Conservation (phyloP, 371 early-diverging fungal species). For the Circinella umbellata region DNA sequence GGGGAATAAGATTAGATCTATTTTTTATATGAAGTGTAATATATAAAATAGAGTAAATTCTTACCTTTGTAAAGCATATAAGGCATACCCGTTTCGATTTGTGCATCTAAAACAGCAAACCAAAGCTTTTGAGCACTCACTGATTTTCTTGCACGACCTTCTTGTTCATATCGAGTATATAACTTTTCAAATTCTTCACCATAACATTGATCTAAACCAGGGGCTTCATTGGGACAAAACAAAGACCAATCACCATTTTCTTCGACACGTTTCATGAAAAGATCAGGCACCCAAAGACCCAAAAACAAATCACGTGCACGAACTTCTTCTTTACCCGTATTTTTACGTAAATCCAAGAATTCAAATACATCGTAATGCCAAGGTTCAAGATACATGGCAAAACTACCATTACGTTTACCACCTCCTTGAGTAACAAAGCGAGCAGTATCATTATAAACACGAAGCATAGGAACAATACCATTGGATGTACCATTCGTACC, state of each 20-base stretch:
- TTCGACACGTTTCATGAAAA: conserved; percentile 96
- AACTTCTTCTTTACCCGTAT: conserved; percentile 95
- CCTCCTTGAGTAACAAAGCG: conserved; percentile 97
- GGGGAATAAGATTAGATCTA: too few relatives aligned
- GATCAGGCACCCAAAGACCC: conserved; percentile 95
- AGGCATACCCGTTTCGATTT: conserved; percentile 97
- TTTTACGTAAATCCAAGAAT: conserved; percentile 93
- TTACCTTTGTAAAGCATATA: conserved; percentile 93
- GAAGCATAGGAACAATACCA: conserved; percentile 94
- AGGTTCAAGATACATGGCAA: conserved; percentile 97
- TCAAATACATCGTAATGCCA: conserved; percentile 97
- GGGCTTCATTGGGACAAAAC: conserved; percentile 94
- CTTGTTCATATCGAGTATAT: conserved; percentile 82
- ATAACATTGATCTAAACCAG: conserved; percentile 86
- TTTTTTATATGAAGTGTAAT: too few relatives aligned
- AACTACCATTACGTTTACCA: conserved; percentile 94
- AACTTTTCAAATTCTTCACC: conserved; percentile 89
- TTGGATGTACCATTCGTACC: conserved; percentile 94
- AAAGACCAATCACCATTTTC: conserved; percentile 91
- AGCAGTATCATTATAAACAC: conserved; percentile 94
- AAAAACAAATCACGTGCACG: conserved; percentile 95
- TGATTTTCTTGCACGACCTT: conserved; percentile 80
- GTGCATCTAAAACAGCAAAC: conserved; percentile 94
- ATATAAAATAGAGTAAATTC: too few relatives aligned
- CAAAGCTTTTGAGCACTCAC: conserved; percentile 95